Percentiles rank a stretch among this genome's conserved stretches.
Conservation (phyloP, 441 rosid genomes). For the Biscutella auriculata region DNA sequence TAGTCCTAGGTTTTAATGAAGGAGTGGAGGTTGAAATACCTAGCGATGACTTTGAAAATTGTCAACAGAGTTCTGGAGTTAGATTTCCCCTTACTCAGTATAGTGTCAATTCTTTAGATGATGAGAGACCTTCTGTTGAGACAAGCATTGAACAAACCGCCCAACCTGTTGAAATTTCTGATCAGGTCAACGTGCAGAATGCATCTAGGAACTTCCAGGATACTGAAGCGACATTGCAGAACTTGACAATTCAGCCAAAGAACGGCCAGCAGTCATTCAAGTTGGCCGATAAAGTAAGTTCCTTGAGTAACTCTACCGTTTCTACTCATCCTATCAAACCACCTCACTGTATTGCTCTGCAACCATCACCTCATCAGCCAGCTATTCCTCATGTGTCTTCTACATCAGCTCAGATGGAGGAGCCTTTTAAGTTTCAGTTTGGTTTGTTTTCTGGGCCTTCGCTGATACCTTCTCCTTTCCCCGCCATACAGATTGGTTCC, state of each 20-base stretch:
- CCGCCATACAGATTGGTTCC: slow-evolving; percentile 98
- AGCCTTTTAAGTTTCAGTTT: slow-evolving; percentile 76
- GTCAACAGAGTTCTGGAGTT: slow-evolving; percentile 38
- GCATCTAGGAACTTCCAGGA: slow-evolving; percentile 40
- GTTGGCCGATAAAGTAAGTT: slow-evolving; percentile 27
- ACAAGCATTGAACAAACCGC: slow-evolving; percentile 25
- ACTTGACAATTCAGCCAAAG: slow-evolving; percentile 33
- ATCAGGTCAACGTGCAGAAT: slow-evolving; percentile 26
- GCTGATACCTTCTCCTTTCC: slow-evolving; percentile 82
- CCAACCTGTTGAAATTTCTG: slow-evolving; percentile 28
- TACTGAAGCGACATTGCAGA: slow-evolving; percentile 45
- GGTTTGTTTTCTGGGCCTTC: slow-evolving; percentile 93
- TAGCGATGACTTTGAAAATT: slow-evolving; percentile 59
- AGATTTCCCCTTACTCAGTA: slow-evolving; percentile 30
- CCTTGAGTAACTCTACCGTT: slow-evolving; percentile 25
- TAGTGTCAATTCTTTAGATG: slow-evolving; percentile 30
- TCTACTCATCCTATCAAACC: slow-evolving; percentile 28
- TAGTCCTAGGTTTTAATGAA: slow-evolving; percentile 80
- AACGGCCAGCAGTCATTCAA: slow-evolving; percentile 30
- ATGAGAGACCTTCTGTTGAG: slow-evolving; percentile 30
- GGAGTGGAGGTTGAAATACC: slow-evolving; percentile 81
- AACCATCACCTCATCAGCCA: slow-evolving; percentile 37
- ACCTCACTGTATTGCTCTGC: slow-evolving; percentile 22
- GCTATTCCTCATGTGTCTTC: slow-evolving; percentile 27
- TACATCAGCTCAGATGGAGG: slow-evolving; percentile 43